Conservation (phyloP, 768 basidiomycete species). For the Rhodocollybia butyracea region DNA sequence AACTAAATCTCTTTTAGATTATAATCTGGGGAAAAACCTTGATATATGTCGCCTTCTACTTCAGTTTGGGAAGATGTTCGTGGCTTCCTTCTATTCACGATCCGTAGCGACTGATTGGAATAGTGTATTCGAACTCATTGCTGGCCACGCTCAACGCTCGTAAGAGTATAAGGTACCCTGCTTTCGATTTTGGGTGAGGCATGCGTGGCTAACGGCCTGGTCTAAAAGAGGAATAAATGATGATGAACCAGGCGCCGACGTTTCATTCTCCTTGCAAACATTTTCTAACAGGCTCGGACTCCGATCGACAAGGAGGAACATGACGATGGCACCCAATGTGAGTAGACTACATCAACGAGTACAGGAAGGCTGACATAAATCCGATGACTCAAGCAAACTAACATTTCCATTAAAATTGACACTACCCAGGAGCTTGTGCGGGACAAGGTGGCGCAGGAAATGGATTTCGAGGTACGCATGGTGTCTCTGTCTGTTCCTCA, state of each 20-base stretch:
- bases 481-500: not conserved
- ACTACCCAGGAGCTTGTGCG: slow-evolving; percentile 50
- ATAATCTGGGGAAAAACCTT: slow-evolving; percentile 45
- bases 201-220: slow-evolving; percentile 8
- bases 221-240: slow-evolving; percentile 38
- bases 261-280: slow-evolving; percentile 45
- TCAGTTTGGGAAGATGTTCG: slow-evolving; percentile 49
- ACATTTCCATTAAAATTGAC: slow-evolving; percentile 65
- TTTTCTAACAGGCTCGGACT: slow-evolving; percentile 33
- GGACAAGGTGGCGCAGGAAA: slow-evolving; percentile 22
- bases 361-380: too few species aligned
- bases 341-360: slow-evolving; percentile 7
- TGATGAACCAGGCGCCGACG: slow-evolving; percentile 37
- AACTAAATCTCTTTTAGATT: slow-evolving; percentile 30
- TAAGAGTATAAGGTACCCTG: slow-evolving; percentile 14
- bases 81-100: slow-evolving; percentile 6
- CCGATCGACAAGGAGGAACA: slow-evolving; percentile 20
- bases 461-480: not conserved
- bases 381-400: slow-evolving; percentile 39
- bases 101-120: not conserved
- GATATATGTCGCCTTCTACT: slow-evolving; percentile 58
- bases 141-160: slow-evolving; percentile 52
- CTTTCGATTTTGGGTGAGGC: not conserved
- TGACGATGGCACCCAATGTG: slow-evolving; percentile 26
- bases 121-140: slow-evolving; percentile 55